Evolutionary conservation across 352 stramenopile genomes (phyloP), one percentile per base, ranked within the genome.

Genomic region (Pythium dissimile): DNA sequence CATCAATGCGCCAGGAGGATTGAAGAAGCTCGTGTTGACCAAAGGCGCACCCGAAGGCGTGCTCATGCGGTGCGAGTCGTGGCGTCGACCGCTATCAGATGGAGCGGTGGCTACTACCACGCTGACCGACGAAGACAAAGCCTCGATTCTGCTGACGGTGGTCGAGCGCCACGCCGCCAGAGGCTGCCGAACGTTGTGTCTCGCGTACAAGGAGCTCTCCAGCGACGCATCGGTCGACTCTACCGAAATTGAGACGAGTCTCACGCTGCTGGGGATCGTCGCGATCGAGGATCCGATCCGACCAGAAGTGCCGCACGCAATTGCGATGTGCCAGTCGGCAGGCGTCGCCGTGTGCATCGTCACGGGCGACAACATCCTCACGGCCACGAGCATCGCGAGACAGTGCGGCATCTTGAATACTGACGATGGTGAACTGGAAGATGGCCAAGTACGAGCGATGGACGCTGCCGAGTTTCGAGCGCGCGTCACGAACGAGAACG

Each of bases 281-380:
- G 94, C 86, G 45, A 98, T 98, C 44, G 81, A 95, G 65, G 94
- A 99, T 73, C 96, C 96, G 9, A 78, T 98, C 32, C 81, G 95
- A 5, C 65, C 72, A 0, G 89, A 97, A 60, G 95, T 98, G 12
- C 82, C 87, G 30, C 73, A 88, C 9, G 83, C 94, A 7, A 94
- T 99, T 13, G 65, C 67, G 15, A 78, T 73, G n/a, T 99, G 95
- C 66, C 83, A 97, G 69, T 72, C 69, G 13, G 94, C 94, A 2
- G 97, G 96, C 16, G 92, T 98, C 71, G 73, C 59, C 59, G 88
- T 97, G 15, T 80, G 94, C 32, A 97, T 97, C 83, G 80, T 97
- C 5, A 98, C 92, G 7, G 92, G 91, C 37, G 93, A 98, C 69
- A 92, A 86, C 35, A 75, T 96, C 42, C 73, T 92, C 48, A 98